Evolutionary conservation across 2,329 filamentous ascomycete species (phyloP), one percentile per base, ranked within the genome.

Genomic region (Fonsecaea pugnacius): DNA sequence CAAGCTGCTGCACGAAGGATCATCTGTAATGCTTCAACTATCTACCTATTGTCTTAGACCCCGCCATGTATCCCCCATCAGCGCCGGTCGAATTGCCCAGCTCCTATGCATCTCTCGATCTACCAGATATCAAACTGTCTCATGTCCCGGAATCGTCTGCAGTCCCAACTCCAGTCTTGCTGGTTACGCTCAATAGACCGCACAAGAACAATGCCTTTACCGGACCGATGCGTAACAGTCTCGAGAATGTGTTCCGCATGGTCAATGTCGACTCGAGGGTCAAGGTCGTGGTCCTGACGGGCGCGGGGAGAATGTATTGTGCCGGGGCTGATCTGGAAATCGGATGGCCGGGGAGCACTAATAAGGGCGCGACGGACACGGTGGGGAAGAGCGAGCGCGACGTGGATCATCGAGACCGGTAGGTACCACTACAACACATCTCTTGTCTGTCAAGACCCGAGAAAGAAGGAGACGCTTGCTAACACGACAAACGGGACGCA

Each of bases 121-220:
- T 69, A 16, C 58, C 70, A 5, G 72, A 78, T 58, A 74, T 79
- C 68, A 72, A 71, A 58, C 69, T 78, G 63, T 74, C 74, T 5
- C 76, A 79, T 59, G 72, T 79, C 46, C 78, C 77, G 5, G 70
- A 70, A 0, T 75, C 73, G 24, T 85, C 88, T 0, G 74, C 82
- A 10, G 77, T 81, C 2, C 82, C 84, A 12, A 90, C 88, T 0
- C 83, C 83, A 16, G 82, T 90, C 57, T 81, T 91, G 56, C 74
- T 90, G 66, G 75, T 91, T 36, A 84, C 84, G 1, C 82, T 91
- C 46, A 81, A 89, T 77, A 85, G 89, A 18, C 89, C 89, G 0
- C 75, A 78, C 10, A 85, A 86, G 64, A 82, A 87, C 77, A 91
- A 91, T 82, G 88, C 87, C 65, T 91, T 91, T 76, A 91, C 87